These are phyloP conservation scores for Zygoascus sp. DNA, from an alignment of 1,139 yeast genomes.

Conservation along the genomic window DNA sequence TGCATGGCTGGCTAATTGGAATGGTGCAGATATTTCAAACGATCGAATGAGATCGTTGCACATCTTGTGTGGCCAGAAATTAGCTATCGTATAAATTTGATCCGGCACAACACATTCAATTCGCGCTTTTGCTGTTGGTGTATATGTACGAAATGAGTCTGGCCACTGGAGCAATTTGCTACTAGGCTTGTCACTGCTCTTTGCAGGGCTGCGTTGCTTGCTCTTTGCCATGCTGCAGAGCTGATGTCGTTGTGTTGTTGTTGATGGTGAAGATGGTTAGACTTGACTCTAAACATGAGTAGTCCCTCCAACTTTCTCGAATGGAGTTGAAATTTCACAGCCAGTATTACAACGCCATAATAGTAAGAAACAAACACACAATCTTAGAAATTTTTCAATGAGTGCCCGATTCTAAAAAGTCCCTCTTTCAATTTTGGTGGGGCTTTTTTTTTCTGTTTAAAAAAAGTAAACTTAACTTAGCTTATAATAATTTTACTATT, in stretches of 20 bases:
- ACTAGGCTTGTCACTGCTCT: background rate
- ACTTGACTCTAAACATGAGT: too few species aligned
- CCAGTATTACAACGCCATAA: too few species aligned
- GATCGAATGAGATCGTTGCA: conserved; percentile 44
- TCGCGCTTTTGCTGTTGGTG: conserved; percentile 16
- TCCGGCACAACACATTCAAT: conserved; percentile 17
- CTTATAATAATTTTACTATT: too few species aligned
- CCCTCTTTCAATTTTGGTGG: too few species aligned
- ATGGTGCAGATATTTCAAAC: conserved; percentile 3
- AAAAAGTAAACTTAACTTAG: too few species aligned
- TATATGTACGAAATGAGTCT: conserved; percentile 14
- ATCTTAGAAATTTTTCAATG: too few species aligned
- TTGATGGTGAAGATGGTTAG: background rate
- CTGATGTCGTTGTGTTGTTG: background rate
- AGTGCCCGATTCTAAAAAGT: too few species aligned
- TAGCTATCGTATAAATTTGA: conserved; percentile 47
- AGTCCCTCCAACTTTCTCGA: too few species aligned
- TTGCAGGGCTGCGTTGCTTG: background rate
- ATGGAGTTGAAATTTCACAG: too few species aligned
- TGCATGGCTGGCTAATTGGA: conserved; percentile 13
- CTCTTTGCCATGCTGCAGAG: background rate
- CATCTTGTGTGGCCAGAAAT: conserved; percentile 42
- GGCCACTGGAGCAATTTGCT: conserved; percentile 24
- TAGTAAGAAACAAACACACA: too few species aligned
- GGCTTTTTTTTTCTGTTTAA: too few species aligned